Base-by-base conservation (phyloP, 441 rosid genomes). In the Croton laevigatus region DNA sequence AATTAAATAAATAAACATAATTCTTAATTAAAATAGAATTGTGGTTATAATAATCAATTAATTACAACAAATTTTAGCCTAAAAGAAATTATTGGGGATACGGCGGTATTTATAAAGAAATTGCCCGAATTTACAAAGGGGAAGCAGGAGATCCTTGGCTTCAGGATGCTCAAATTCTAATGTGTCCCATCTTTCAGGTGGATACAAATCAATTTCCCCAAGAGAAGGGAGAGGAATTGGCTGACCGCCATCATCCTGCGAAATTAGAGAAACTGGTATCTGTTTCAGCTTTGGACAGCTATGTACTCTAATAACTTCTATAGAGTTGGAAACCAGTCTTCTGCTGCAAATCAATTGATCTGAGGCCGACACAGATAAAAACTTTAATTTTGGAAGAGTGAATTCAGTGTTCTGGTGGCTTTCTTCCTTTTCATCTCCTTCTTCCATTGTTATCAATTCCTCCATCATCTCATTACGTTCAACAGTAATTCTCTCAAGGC, bases 391-490 rank as follows among this genome's bases (percentile, higher is more conserved):
- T 11, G 85, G 76, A 8, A 61, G 67, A 27, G 44, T n/a, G n/a
- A 69, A 42, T 42, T 17, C n/a, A n/a, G n/a, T n/a, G n/a, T n/a
- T n/a, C n/a, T n/a, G n/a, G n/a, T n/a, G n/a, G n/a, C n/a, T n/a
- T n/a, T n/a, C 34, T 14, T 16, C 9, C 11, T 0, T 32, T 7
- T 4, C 53, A 59, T 36, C 69, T 49, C 22, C n/a, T n/a, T n/a
- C 66, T 17, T 38, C 10, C 13, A 37, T 55, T 17, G 40, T 62
- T 65, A 77, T 60, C 32, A 77, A 53, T 73, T 72, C 85, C 63
- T 66, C 62, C 42, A 79, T 20, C 5, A 51, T 3, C 0, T 2
- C 0, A 38, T 80, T 71, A 0, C 1, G 0, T 0, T 0, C 0
- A 23, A 81, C 66, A 0, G 0, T 0, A 69, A 79, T 66, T 19